These are phyloP conservation scores for Boletus rubroflammeus DNA, from an alignment of 768 basidiomycete species.

Conservation along the genomic window DNA sequence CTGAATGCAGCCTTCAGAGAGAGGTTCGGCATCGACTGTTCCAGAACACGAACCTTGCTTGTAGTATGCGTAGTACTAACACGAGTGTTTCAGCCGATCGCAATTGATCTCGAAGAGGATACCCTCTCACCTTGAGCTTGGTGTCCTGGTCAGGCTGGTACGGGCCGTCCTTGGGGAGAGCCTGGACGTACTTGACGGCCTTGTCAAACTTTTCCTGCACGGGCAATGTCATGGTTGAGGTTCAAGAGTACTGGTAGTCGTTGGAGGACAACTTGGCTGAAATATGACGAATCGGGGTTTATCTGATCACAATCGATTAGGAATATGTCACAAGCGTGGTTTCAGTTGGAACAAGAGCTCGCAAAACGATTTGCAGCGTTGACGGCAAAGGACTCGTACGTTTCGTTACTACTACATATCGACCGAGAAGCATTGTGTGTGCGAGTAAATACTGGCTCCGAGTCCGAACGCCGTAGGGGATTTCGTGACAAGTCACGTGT, in stretches of 20 bases:
- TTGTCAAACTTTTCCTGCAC: slow-evolving; percentile 62
- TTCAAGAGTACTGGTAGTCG: slow-evolving; percentile 2
- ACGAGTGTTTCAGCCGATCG: slow-evolving; percentile 6
- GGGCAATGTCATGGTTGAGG: slow-evolving; percentile 48
- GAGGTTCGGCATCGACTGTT: not conserved
- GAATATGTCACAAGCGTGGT: slow-evolving; percentile 2
- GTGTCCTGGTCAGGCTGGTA: slow-evolving; percentile 71
- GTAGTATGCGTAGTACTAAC: slow-evolving; percentile 88
- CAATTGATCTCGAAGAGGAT: not conserved
- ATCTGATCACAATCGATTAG: slow-evolving; percentile 23
- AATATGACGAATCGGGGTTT: slow-evolving; percentile 1
- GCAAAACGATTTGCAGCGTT: not conserved
- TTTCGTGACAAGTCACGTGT: slow-evolving; percentile 20
- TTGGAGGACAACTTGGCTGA: not conserved
- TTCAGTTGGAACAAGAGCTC: slow-evolving; percentile 2
- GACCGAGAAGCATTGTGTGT: not conserved
- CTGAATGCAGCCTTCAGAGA: slow-evolving; percentile 37
- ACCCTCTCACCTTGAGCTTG: slow-evolving; percentile 69
- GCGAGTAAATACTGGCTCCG: not conserved
- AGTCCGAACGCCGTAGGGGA: slow-evolving; percentile 15
- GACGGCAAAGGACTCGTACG: not conserved
- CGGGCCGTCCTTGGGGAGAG: slow-evolving; percentile 68
- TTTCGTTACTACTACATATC: too few relatives aligned
- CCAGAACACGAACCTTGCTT: slow-evolving; percentile 70
- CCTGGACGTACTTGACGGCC: slow-evolving; percentile 62